Base-by-base conservation (phyloP, 2,329 filamentous ascomycete genomes). In the Zymoseptoria passerinii region DNA sequence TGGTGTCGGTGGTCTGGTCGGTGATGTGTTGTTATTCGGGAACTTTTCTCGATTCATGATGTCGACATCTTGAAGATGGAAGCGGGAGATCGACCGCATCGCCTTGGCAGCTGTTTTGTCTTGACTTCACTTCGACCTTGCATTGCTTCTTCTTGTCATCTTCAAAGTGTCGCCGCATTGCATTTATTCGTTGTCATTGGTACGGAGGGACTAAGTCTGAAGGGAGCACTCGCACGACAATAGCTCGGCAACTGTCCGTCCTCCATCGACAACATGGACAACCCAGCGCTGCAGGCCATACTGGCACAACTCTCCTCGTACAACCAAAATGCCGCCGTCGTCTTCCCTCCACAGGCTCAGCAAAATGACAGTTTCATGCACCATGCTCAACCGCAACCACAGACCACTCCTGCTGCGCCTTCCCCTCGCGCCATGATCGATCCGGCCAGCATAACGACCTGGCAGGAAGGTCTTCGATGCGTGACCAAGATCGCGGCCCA, bases 381-480 rank as follows among this genome's bases (percentile, higher is more conserved):
- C 16, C 13, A 44, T n/a, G 35, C 9, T 44, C 35, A 4, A 16
- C 35, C 16, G n/a, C 35, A 44, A 44, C 65, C 65, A 6, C 68
- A 68, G 52, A 64, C 56, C 29, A 62, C 61, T 20, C 59, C 66
- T 23, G 58, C 55, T 48, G 56, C 58, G 49, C 52, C 66, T 3
- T 57, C 65, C 19, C 59, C 61, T 20, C 65, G 57, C 54, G 64
- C 63, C n/a, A 66, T 65, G 58, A 75, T 79, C 19, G 76, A 80
- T 61, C 75, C 77, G 35, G 73, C 77, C 0, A 76, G 73, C 0
- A 80, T 80, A 58, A 78, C 73, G 7, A 73, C 77, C 59, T 80
- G 78, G 78, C 73, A 74, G 52, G 73, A 74, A 54, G 78, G 74
- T 18, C 66, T 80, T 6, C 73, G 78, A 18, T 77, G 75, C 56